Evolutionary conservation across 2,329 filamentous ascomycete genomes (phyloP), one percentile per base, ranked within the genome.

Genomic region (Chalaropsis ovoidea): DNA sequence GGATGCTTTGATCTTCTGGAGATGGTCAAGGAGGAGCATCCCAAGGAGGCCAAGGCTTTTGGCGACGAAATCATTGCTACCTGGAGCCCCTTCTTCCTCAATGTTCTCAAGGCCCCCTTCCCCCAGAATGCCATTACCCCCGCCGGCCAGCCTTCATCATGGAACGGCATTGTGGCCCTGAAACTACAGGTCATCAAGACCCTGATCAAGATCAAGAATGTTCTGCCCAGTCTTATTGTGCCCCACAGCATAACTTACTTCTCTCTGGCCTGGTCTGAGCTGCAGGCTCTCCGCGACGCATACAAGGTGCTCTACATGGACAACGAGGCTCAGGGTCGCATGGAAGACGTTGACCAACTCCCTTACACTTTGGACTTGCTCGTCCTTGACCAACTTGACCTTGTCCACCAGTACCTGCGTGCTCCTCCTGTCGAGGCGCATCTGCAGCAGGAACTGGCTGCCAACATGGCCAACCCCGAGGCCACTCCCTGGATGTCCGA

Each of bases 121-220:
- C 89, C 92, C 24, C 84, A 89, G 27, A 80, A 82, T 47, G 82
- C 69, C 52, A 69, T 76, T 71, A 76, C 69, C 61, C 77, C 78
- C 3, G 75, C 74, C n/a, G 70, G 71, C 27, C 80, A 82, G 69
- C 82, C 88, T 0, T 84, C 88, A 19, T 78, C 79, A 69, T 95
- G 92, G 84, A 87, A 92, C 70, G 90, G 90, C 22, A 77, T 89
- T 19, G 85, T 97, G 70, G 86, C 90, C 0, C 80, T 99, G 71
- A 97, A 97, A 77, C 78, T 96, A 13, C 94, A 97, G 76, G 86
- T 91, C n/a, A 87, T 96, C 72, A 96, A 93, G 82, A 91, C 91
- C 24, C 80, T 99, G 67, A 87, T 96, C 79, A 92, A 93, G 75
- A 88, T 97, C 71, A 86, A 92, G 71, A 81, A 80, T 68, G 86